phyloP scores from a whole-genome alignment of 768 basidiomycete genomes.

The Daedalea quercina region DNA sequence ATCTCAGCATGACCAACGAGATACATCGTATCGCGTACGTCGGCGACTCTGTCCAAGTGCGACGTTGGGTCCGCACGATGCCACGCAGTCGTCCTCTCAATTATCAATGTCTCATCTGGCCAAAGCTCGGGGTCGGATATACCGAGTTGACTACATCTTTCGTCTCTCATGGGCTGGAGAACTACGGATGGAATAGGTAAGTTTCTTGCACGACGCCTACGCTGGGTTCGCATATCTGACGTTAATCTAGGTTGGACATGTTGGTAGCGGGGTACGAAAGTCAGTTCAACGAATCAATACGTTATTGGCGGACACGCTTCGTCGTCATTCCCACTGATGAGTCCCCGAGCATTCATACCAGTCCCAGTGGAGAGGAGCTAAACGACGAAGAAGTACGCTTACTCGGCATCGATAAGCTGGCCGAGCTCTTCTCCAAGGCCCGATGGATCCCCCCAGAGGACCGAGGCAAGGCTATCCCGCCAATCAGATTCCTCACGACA shows the following conservation, averaged over 20 bases:
- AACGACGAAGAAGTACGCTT: conserved; percentile 85
- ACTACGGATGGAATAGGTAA: conserved; percentile 84
- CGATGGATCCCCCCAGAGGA: conserved; percentile 72
- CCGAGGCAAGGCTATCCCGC: conserved; percentile 39
- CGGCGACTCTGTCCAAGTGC: conserved; percentile 85
- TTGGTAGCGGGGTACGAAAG: conserved; percentile 77
- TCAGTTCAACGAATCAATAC: conserved; percentile 71
- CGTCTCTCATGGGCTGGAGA: conserved; percentile 70
- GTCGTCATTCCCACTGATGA: conserved; percentile 85
- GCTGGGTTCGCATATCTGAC: neutral
- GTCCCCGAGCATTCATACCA: conserved; percentile 46
- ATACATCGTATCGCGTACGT: conserved; percentile 91
- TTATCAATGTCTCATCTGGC: conserved; percentile 93
- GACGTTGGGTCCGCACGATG: conserved; percentile 75
- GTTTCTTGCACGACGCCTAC: conserved; percentile 8
- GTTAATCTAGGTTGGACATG: conserved; percentile 64
- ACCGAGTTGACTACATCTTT: conserved; percentile 74
- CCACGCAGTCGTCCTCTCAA: conserved; percentile 54
- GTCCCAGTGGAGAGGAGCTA: conserved; percentile 65
- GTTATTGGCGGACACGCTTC: conserved; percentile 93
- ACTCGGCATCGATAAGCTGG: conserved; percentile 86
- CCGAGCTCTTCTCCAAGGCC: conserved; percentile 79
- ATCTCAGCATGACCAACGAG: conserved; percentile 91
- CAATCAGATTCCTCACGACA: conserved; percentile 76
- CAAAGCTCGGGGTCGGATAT: conserved; percentile 82